Evolutionary conservation across 176 grass and related monocot genomes (phyloP), one percentile per base, ranked within the genome.

Genomic region (Oropetium thomaeum): DNA sequence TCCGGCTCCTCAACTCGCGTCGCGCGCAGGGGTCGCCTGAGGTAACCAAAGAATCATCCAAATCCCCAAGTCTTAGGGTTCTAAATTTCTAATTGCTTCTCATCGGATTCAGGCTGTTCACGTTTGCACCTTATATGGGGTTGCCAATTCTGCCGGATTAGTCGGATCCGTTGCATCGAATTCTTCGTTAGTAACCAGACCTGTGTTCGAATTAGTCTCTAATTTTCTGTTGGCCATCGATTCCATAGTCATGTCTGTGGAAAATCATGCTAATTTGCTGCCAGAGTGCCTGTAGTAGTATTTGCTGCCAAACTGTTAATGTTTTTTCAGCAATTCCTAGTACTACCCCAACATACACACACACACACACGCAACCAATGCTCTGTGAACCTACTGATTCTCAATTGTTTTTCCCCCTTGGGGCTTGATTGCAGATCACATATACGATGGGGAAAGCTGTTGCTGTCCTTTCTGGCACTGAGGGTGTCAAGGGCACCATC

Each of bases 391-490:
- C 4, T 74, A n/a, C n/a, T n/a, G 14, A 10, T 41, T 23, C 28
- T 83, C 12, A 52, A 26, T 55, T 27, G 32, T 66, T 44, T 4
- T 39, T 14, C 64, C 20, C 28, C 13, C 28, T 47, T 62, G 4
- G 68, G 40, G 51, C 0, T 54, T 74, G 59, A 26, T 52, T 65
- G 33, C 79, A 90, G 91, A 90, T 77, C 89, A 95, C 89, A 89
- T 32, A 80, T 7, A 94, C 71, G 79, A 98, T 98, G 95, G 88
- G 83, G 89, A 98, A 98, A 92, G 91, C 81, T 59, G 96, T 98
- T 34, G 91, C 84, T 61, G 96, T 95, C 54, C 87, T 98, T 30
- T 69, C 81, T 49, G 82, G 68, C 82, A 71, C 51, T 20, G 89
- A 92, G 65, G 52, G 52, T 55, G 91, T 95, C 71, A 98, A 98